Base-by-base conservation (phyloP, 2,329 filamentous ascomycete genomes). In the Colletotrichum karsti region DNA sequence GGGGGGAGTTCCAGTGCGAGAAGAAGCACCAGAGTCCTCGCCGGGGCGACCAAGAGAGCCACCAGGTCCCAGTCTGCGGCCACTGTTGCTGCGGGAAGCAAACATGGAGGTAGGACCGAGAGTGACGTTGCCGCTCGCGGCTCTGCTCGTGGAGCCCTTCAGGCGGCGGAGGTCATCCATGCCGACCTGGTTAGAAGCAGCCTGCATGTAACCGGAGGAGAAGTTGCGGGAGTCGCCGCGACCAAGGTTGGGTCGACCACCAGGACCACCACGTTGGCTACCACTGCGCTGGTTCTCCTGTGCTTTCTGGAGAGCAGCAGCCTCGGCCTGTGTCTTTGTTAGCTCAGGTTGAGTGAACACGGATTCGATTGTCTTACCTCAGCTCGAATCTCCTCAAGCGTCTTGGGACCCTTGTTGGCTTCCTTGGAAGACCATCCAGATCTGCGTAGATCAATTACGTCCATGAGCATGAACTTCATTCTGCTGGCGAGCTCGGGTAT, bases 391-490 rank as follows among this genome's bases (percentile, higher is more conserved):
- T 98, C 93, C 4, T 94, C 90, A 59, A 99, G 92, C 8, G 96
- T 99, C 90, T 98, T 98, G 67, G 96, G 96, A 39, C 96, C 96
- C 86, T 98, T 98, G 82, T 95, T 92, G 60, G 85, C 83, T 78
- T 97, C 94, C 86, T 97, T 98, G 64, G 93, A 94, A 69, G 87
- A 81, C 96, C 96, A 99, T 77, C 88, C 86, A 58, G 85, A 84
- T 77, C 81, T 89, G 73, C 96, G 91, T 72, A 99, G 86, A 78
- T 99, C 96, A 64, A 97, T 79, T 62, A 97, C 89, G 77, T 99
- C 96, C 90, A 98, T 90, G 69, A 99, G 88, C 96, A 99, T 98
- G 83, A 98, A 99, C 78, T 89, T 91, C 73, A 98, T 87, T 85
- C 96, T 92, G 81, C 94, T 98, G 56, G 92, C 91, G 24, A 99